Evolutionary conservation across 139 green algal species (phyloP).

Genomic region (Chlamydomonas sphaeroides): DNA sequence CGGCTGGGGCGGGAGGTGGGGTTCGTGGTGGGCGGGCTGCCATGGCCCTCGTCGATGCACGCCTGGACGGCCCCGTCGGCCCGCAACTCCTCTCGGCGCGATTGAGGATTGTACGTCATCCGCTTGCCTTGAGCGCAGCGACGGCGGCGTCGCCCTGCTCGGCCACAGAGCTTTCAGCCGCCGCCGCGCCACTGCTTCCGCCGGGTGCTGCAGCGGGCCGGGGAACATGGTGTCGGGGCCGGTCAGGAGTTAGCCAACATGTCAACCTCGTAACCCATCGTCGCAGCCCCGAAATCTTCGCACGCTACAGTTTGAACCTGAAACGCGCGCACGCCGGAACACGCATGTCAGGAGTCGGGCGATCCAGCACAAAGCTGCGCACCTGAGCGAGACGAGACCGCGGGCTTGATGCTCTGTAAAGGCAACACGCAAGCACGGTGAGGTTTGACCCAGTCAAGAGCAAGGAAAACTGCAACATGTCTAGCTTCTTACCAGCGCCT

Average conservation of each 20-base stretch:
- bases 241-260: not conserved
- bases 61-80: too few species aligned
- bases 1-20: too few species aligned
- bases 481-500: not conserved
- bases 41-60: too few species aligned
- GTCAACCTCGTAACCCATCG: not conserved
- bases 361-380: not conserved
- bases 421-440: too few species aligned
- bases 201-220: not conserved
- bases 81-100: too few species aligned
- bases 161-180: not conserved
- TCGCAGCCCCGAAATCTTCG: too few species aligned
- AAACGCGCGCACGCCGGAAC: not conserved
- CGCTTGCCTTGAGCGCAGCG: not conserved
- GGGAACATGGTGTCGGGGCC: not conserved
- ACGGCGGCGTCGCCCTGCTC: not conserved
- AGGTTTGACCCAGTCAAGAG: too few species aligned
- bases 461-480: too few species aligned
- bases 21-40: too few species aligned
- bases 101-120: not conserved
- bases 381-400: not conserved
- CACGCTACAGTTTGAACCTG: not conserved
- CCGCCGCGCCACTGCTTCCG: not conserved
- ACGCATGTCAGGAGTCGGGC: too few species aligned
- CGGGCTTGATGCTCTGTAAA: not conserved